Percentiles rank a stretch among this genome's conserved stretches.
Conservation (phyloP, 2,329 filamentous ascomycete species). For the Fusarium torulosum region DNA sequence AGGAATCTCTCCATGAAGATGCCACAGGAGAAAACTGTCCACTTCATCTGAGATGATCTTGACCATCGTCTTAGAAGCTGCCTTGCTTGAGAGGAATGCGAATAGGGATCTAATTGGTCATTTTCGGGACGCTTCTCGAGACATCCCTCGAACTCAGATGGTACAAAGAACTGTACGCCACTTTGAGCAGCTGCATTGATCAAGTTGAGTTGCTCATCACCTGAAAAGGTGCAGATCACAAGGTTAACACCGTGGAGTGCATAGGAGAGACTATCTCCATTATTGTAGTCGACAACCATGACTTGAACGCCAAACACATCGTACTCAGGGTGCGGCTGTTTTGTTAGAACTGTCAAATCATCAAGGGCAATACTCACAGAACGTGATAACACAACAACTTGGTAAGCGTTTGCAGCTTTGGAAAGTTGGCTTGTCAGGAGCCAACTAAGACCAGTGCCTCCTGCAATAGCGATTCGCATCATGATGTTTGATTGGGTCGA, state of each 20-base stretch:
- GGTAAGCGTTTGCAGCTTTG: constrained; percentile 69
- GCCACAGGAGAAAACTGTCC: constrained; percentile 79
- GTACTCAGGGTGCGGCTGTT: constrained; percentile 67
- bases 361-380: constrained; percentile 41
- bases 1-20: constrained; percentile 82
- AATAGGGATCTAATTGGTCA: constrained; percentile 73
- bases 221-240: constrained; percentile 79
- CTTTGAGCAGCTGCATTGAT: constrained; percentile 77
- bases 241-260: constrained; percentile 79
- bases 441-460: constrained; percentile 60
- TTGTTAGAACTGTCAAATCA: constrained; percentile 34
- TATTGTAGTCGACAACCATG: constrained; percentile 74
- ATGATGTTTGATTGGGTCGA: constrained; percentile 46
- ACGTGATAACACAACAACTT: constrained; percentile 78
- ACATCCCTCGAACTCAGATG: constrained; percentile 80
- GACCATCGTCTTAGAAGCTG: constrained; percentile 67
- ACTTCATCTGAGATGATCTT: constrained; percentile 65
- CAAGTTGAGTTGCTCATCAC: constrained; percentile 74
- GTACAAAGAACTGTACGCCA: constrained; percentile 76
- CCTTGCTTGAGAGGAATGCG: constrained; percentile 63
- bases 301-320: constrained; percentile 72
- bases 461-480: constrained; percentile 65
- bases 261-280: constrained; percentile 69
- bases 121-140: constrained; percentile 64
- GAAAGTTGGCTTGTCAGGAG: constrained; percentile 67